phyloP scores from a whole-genome alignment of 2,329 filamentous ascomycete species.

The Calonectria fujianensis region DNA sequence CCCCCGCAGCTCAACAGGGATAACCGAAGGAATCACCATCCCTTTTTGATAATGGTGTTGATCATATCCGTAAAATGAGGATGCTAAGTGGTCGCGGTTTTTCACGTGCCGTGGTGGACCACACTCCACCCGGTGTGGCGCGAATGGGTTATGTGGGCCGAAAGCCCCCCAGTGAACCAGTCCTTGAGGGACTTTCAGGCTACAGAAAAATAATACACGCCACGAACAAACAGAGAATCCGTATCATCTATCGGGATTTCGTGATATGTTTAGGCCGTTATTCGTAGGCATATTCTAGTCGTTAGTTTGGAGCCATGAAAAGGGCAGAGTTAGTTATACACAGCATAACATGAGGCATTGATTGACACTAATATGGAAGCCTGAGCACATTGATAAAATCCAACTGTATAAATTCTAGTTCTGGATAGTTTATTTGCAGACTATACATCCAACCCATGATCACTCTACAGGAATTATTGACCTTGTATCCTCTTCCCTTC shows the following conservation, averaged over 20 bases:
- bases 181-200: too few relatives aligned
- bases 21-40: too few relatives aligned
- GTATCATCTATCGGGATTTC: too few relatives aligned
- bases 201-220: too few relatives aligned
- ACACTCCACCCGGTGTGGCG: not conserved
- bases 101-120: not conserved
- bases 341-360: not conserved
- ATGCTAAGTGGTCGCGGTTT: not conserved
- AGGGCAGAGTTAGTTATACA: not conserved
- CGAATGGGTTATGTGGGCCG: not conserved
- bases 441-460: not conserved
- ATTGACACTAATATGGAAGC: not conserved
- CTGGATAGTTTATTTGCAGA: not conserved
- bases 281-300: not conserved
- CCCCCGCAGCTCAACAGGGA: not conserved
- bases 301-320: not conserved
- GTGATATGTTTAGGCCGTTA: too few relatives aligned
- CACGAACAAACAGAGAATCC: too few relatives aligned
- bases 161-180: not conserved
- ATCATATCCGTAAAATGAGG: not conserved
- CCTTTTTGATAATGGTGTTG: not conserved
- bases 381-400: not conserved
- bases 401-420: not conserved
- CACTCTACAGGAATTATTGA: not conserved
- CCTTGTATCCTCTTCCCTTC: not conserved